Evolutionary conservation across 768 basidiomycete genomes (phyloP).

Genomic region (Leccinum variicolor): DNA sequence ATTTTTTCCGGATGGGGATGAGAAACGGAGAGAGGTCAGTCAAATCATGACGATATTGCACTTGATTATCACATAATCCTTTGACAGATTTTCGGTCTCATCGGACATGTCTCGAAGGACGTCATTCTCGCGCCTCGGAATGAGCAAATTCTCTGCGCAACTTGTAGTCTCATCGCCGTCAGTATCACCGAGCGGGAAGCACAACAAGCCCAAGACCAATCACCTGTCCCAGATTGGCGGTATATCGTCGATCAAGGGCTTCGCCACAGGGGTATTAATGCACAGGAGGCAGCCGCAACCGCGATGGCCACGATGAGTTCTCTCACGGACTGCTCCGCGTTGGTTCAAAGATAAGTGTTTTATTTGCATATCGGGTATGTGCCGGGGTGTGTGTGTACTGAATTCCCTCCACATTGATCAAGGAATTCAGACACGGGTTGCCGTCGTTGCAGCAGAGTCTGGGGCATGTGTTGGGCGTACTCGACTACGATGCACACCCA

Average conservation of each 20-base stretch:
- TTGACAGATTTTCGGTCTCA: slow-evolving; percentile 60
- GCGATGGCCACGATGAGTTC: slow-evolving; percentile 70
- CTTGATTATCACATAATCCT: not conserved
- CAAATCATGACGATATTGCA: not conserved
- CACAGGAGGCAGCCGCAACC: slow-evolving; percentile 74
- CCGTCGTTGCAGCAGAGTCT: slow-evolving; percentile 69
- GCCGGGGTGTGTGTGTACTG: slow-evolving; percentile 11
- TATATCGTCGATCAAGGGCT: slow-evolving; percentile 68
- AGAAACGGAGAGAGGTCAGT: slow-evolving; percentile 44
- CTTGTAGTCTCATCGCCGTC: slow-evolving; percentile 66
- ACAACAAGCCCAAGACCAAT: slow-evolving; percentile 32
- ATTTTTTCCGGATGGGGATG: slow-evolving; percentile 32
- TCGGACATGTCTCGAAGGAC: slow-evolving; percentile 56
- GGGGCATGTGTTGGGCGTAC: slow-evolving; percentile 61
- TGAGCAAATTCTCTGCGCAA: slow-evolving; percentile 66
- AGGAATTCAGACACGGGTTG: slow-evolving; percentile 51
- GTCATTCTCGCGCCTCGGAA: slow-evolving; percentile 63
- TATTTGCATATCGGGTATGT: slow-evolving; percentile 9
- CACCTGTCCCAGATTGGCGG: slow-evolving; percentile 60
- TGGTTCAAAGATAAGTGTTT: slow-evolving; percentile 70
- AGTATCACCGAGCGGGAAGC: slow-evolving; percentile 60
- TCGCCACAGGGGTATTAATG: slow-evolving; percentile 57
- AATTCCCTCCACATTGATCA: slow-evolving; percentile 52
- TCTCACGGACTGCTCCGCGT: slow-evolving; percentile 58
- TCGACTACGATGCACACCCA: slow-evolving; percentile 60